Conservation (phyloP, 2,329 filamentous ascomycete genomes). For the Pseudocercospora ulei region DNA sequence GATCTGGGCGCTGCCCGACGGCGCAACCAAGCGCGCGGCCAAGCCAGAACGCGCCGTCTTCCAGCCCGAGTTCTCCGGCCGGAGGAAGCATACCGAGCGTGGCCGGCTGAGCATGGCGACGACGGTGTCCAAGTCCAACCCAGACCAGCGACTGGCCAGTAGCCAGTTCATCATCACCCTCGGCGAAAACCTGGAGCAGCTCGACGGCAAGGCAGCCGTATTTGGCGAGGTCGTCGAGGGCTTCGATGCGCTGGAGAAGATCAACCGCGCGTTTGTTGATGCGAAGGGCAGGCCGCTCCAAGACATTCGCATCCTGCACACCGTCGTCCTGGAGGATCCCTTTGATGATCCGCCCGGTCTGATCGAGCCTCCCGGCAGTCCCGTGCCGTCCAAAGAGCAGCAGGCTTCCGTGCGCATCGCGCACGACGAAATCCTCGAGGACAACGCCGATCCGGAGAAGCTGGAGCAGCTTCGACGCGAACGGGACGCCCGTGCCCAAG, state of each 20-base stretch:
- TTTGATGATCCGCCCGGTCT: conserved; percentile 73
- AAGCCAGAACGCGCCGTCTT: conserved; percentile 44
- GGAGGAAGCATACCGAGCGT: conserved; percentile 76
- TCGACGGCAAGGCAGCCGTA: conserved; percentile 88
- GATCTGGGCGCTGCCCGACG: conserved; percentile 77
- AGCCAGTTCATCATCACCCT: conserved; percentile 93
- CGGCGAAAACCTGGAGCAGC: conserved; percentile 76
- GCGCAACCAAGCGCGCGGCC: conserved; percentile 55
- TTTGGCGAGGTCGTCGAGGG: conserved; percentile 95
- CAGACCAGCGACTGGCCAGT: conserved; percentile 69
- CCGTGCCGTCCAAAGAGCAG: conserved; percentile 71
- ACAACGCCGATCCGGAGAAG: conserved; percentile 69
- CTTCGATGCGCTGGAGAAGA: conserved; percentile 85
- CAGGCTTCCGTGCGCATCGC: conserved; percentile 84
- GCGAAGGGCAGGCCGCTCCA: conserved; percentile 77
- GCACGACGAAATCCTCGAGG: conserved; percentile 72
- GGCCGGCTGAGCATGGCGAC: conserved; percentile 99
- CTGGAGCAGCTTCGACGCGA: conserved; percentile 73
- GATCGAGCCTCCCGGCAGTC: conserved; percentile 67
- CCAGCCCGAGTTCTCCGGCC: conserved; percentile 71
- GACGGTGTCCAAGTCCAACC: conserved; percentile 61
- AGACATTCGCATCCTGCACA: conserved; percentile 90
- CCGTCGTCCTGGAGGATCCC: conserved; percentile 82
- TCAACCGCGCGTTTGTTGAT: conserved; percentile 82
- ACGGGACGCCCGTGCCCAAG: conserved; percentile 84